Evolutionary conservation across 257 asterid genomes (phyloP).

Genomic region (Eustoma russellianum): DNA sequence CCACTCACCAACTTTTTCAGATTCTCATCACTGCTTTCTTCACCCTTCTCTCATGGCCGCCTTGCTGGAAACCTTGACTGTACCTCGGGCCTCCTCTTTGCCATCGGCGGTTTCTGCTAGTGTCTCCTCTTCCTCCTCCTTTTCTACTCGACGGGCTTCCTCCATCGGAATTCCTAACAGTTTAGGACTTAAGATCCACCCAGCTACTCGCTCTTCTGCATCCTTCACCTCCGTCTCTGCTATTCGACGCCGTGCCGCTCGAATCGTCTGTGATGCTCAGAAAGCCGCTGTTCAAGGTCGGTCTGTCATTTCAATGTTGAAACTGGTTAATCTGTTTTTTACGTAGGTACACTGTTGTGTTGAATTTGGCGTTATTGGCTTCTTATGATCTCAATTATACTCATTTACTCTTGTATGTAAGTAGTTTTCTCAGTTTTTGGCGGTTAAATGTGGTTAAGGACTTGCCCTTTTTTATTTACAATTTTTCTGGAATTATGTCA

Average conservation of each 20-base stretch:
- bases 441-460: too few relatives aligned
- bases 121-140: slow-evolving; percentile 18
- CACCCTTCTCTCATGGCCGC: slow-evolving; percentile 24
- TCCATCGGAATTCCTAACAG: slow-evolving; percentile 50
- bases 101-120: slow-evolving; percentile 44
- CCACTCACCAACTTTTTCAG: too few relatives aligned
- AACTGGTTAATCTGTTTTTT: background rate
- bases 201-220: slow-evolving; percentile 18
- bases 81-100: slow-evolving; percentile 61
- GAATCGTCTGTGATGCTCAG: slow-evolving; percentile 79
- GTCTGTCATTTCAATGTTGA: background rate
- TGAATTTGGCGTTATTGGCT: too few relatives aligned
- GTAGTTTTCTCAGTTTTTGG: too few relatives aligned
- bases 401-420: too few relatives aligned
- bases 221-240: slow-evolving; percentile 31
- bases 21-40: too few relatives aligned
- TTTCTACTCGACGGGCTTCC: slow-evolving; percentile 27
- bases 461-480: too few relatives aligned
- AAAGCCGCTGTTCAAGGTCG: slow-evolving; percentile 58
- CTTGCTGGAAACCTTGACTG: slow-evolving; percentile 51
- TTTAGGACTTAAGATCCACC: slow-evolving; percentile 57
- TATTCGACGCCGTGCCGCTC: slow-evolving; percentile 29
- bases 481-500: too few relatives aligned
- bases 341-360: too few relatives aligned
- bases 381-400: too few relatives aligned